Evolutionary conservation across 495 filamentous ascomycete genomes (phyloP), one percentile per base, ranked within the genome.

Genomic region (Hyaloscypha hepaticicola): DNA sequence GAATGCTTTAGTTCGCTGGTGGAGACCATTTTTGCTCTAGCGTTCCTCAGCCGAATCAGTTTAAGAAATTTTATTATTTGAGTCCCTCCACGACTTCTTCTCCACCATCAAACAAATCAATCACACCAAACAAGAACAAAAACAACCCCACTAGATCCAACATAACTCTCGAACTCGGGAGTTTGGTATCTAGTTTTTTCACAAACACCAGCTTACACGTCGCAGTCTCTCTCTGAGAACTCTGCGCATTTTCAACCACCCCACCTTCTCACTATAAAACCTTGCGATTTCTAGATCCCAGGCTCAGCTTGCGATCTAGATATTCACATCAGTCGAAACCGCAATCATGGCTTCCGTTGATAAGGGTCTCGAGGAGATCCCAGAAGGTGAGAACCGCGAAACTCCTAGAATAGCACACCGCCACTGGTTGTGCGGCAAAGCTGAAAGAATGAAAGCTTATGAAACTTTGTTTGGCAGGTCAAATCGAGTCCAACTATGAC

Each of bases 401-500:
- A 19, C 48, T 25, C 49, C 55, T 21, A 29, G 28, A 45, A 12
- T 24, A 55, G 22, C 69, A 65, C 69, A 72, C 67, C 70, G 66
- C 66, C 57, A 57, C 57, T 25, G 28, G 61, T 55, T 57, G 49
- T n/a, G 67, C 24, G 38, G 38, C 27, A 25, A 56, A 21, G 26
- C 16, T 34, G 22, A 45, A 56, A 12, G 49, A 64, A 61, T 28
- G n/a, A 48, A 58, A 27, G 66, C 67, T 72, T 31, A 69, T 52
- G 26, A 48, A 58, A 64, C 58, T 31, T 66, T 57, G 19, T 33
- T 27, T 34, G 73, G 74, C 80, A 96, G 96, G 90, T 76, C 90
- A 93, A 82, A 98, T 99, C 83, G 95, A 98, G 83, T 97, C 93
- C 74, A 99, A 98, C 90, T 99, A 99, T 82, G 95, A 99, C 87